Conservation (phyloP, 2,329 filamentous ascomycete species). For the Aspergillus proliferans region DNA sequence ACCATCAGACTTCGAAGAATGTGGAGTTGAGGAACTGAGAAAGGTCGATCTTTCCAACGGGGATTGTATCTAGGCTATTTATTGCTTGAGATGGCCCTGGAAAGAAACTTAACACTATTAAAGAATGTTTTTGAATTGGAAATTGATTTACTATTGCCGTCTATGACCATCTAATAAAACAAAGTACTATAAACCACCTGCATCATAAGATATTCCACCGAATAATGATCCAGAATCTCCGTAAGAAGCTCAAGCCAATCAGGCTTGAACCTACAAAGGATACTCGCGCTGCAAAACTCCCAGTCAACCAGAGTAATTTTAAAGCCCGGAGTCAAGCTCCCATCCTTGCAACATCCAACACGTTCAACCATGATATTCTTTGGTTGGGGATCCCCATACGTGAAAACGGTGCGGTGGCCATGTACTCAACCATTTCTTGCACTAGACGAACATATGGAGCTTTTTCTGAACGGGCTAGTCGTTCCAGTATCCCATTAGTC, state of each 20-base stretch:
- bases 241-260: conserved; percentile 11
- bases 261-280: conserved; percentile 9
- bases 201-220: conserved; percentile 11
- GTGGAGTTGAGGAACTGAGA: too few species aligned
- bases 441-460: conserved; percentile 11
- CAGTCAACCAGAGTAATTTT: conserved; percentile 9
- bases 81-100: too few species aligned
- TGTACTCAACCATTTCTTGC: conserved; percentile 8
- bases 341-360: conserved; percentile 2
- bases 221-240: conserved; percentile 10
- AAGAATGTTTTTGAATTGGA: too few species aligned
- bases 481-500: conserved; percentile 7
- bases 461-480: conserved; percentile 6
- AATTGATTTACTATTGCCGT: too few species aligned
- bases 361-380: conserved; percentile 13
- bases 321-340: background rate
- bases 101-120: too few species aligned
- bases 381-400: conserved; percentile 11
- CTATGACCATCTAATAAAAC: background rate
- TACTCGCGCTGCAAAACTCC: too few species aligned
- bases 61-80: too few species aligned
- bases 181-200: conserved; percentile 2
- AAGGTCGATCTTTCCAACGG: too few species aligned
- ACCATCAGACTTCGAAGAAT: too few species aligned
- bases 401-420: conserved; percentile 10